Conservation (phyloP, 1,284 basidiomycete genomes). For the Tetrapyrgos nigripes region DNA sequence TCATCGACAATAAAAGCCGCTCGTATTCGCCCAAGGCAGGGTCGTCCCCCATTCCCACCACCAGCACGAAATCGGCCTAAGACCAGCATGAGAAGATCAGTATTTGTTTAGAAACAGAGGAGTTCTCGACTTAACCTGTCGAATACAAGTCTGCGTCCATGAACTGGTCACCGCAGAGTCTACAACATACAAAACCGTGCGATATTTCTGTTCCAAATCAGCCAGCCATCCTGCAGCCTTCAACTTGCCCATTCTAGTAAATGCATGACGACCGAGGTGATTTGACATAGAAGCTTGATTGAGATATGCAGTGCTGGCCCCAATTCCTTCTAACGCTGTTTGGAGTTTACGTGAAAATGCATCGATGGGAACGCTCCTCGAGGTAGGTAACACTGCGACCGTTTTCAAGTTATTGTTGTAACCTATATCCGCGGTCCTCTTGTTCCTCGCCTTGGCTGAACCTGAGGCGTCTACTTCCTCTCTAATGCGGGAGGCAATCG, state of each 20-base stretch:
- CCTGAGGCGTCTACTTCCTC: constrained; percentile 76
- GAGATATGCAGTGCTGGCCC: constrained; percentile 87
- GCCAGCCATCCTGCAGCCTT: constrained; percentile 95
- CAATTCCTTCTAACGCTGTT: constrained; percentile 85
- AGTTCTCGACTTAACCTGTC: constrained; percentile 64
- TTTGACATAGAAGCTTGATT: constrained; percentile 92
- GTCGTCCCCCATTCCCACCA: constrained; percentile 95
- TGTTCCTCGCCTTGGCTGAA: constrained; percentile 49
- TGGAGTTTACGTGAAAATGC: constrained; percentile 91
- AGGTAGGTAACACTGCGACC: constrained; percentile 84
- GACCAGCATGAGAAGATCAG: neutral
- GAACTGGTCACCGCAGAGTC: constrained; percentile 92
- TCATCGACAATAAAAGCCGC: constrained; percentile 89
- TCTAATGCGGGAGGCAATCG: constrained; percentile 93
- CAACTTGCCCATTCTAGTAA: constrained; percentile 93
- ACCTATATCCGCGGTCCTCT: constrained; percentile 59
- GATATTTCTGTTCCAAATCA: constrained; percentile 92
- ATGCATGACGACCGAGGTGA: constrained; percentile 91
- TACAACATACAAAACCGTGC: constrained; percentile 92
- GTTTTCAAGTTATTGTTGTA: constrained; percentile 95
- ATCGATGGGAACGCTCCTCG: constrained; percentile 85
- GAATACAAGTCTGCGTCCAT: constrained; percentile 97
- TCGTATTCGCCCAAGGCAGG: constrained; percentile 92
- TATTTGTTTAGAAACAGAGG: neutral
- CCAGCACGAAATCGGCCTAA: constrained; percentile 94